Conservation (phyloP, 306 rosid genomes). For the Fagus crenata region DNA sequence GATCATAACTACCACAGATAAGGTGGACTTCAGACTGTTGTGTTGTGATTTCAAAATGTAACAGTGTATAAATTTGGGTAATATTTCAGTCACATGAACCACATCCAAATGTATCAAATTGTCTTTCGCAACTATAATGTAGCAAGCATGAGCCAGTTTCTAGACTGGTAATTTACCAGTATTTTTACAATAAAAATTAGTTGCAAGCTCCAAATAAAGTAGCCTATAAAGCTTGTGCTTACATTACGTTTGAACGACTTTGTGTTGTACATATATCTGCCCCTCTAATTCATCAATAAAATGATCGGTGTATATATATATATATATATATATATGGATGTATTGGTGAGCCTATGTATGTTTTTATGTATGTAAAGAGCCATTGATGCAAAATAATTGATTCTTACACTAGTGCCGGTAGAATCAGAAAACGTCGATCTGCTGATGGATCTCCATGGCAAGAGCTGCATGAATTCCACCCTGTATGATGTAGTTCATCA, state of each 20-base stretch:
- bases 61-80: not conserved
- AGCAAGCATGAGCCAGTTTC: not conserved
- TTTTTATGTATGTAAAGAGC: not conserved
- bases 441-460: constrained; percentile 88
- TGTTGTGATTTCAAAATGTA: not conserved
- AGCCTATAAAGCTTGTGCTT: not conserved
- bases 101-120: not conserved
- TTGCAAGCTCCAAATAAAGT: not conserved
- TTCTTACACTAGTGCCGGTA: constrained; percentile 69
- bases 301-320: not conserved
- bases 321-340: not conserved
- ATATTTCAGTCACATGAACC: not conserved
- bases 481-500: constrained; percentile 88
- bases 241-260: not conserved
- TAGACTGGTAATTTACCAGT: not conserved
- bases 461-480: constrained; percentile 98
- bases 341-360: not conserved
- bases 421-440: constrained; percentile 57
- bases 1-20: not conserved
- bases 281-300: not conserved
- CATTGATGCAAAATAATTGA: not conserved
- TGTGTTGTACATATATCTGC: not conserved
- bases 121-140: not conserved
- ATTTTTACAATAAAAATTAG: not conserved
- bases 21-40: not conserved